Conservation (phyloP, 345 rosid species). For the Salix dunnii region DNA sequence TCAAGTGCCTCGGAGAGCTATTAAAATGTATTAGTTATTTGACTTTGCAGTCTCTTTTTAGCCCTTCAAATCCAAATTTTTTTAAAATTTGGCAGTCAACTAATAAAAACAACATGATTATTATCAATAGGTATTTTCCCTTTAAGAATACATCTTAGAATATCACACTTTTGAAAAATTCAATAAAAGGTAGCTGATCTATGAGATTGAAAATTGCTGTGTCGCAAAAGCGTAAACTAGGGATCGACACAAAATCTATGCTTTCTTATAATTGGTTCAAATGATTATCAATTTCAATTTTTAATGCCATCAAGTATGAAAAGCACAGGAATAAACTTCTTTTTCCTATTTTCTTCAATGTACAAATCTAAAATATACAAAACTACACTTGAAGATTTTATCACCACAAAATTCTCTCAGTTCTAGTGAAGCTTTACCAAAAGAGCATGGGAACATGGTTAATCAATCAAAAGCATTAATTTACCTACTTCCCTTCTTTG, state of each 20-base stretch:
- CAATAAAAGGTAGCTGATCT: neutral
- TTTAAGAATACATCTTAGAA: neutral
- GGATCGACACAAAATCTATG: neutral
- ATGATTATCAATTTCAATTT: neutral
- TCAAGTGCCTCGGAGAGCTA: neutral
- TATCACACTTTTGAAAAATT: neutral
- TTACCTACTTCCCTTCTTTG: slow-evolving; percentile 99
- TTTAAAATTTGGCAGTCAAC: neutral
- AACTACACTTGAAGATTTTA: slow-evolving; percentile 20
- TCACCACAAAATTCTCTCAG: slow-evolving; percentile 24
- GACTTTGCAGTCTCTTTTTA: neutral
- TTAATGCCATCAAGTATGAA: slow-evolving; percentile 8
- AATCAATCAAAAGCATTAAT: slow-evolving; percentile 64
- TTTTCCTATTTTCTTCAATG: slow-evolving; percentile 6
- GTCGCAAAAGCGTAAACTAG: neutral
- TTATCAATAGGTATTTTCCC: neutral
- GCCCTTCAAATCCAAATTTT: neutral
- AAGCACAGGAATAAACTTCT: slow-evolving; percentile 8
- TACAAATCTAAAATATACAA: slow-evolving; percentile 24
- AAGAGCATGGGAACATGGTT: slow-evolving; percentile 40
- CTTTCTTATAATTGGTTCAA: neutral
- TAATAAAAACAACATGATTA: neutral
- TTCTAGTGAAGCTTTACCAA: slow-evolving; percentile 37
- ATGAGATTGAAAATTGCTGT: neutral
- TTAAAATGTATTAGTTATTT: neutral